Evolutionary conservation across 2,329 filamentous ascomycete species (phyloP), one percentile per base, ranked within the genome.

Genomic region (Zarea fungicola): DNA sequence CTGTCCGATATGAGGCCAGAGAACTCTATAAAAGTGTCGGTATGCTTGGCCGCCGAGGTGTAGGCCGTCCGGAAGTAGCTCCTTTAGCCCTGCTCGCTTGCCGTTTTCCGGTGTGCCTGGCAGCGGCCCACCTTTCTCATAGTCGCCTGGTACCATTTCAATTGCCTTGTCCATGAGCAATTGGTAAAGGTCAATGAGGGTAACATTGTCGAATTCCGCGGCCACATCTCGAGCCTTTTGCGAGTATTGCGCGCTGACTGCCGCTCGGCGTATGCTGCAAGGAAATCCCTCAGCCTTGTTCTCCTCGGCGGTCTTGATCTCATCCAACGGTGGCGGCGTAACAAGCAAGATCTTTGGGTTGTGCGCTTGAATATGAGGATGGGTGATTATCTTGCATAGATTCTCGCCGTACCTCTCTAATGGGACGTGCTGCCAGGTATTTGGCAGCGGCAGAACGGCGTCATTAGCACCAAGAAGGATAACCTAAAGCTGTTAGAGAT

Each of bases 401-500:
- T 96, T 95, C 48, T 77, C 68, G 62, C 80, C 82, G 72, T 89
- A 97, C 52, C 81, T 69, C 1, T 84, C 76, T n/a, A 96, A 66
- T 1, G 88, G 80, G 7, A 97, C 79, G 64, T 92, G 83, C 66
- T 97, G 93, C 9, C 74, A 72, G 43, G 80, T 82, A 4, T 74
- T 73, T 5, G 77, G 73, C 31, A 78, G 70, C 4, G 81, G 77
- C 4, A 95, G 65, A 48, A 83, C 83, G 4, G 92, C 85, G 66
- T 97, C 93, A 63, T 99, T 97, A 57, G 93, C 89, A 16, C 93
- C 93, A 52, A 96, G 83, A 56, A 95, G 84, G 51, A 96, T 69
- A 32, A 86, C 73, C 86, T 90, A 50, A 23, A 22, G 7, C 22
- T 60, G 21, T 69, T 59, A 52, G 55, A 29, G 19, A 8, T 7